Evolutionary conservation across 805 yeast species (phyloP), one percentile per base, ranked within the genome.

Genomic region (Scheffersomyces coipomensis): DNA sequence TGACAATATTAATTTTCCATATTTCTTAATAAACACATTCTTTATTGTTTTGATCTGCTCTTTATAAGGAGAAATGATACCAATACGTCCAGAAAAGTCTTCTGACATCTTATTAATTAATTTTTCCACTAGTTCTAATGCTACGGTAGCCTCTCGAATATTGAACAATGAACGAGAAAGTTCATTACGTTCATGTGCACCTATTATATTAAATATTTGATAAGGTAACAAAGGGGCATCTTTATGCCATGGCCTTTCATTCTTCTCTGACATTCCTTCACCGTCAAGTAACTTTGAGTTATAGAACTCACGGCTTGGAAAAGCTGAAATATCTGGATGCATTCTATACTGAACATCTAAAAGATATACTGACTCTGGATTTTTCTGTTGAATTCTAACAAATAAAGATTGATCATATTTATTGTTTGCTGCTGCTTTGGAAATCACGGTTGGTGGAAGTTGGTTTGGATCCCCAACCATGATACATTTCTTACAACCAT

Each of bases 401-500:
- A 93, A 93, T 54, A 93, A 69, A 56, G 95, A 85, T 60, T 91
- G 96, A 47, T 91, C 96, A 55, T 93, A 93, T 31, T 79, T 78
- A 50, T 72, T 77, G 4, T 78, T 69, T 1, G 95, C 83, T 1
- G 99, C 98, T 11, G 80, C 83, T 50, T 85, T 89, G 0, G 97
- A 91, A 15, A 93, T 64, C 9, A 91, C 98, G 0, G 99, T 91
- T 0, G 99, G 99, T 0, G 99, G 99, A 46, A 93, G 73, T 65
- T 93, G 99, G 58, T 93, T 90, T 2, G 98, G 98, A 66, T 93
- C 99, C 59, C 99, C 99, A 33, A 93, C 99, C 95, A 93, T 85
- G 35, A 93, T 84, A 66, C 98, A 91, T 39, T 81, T 79, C 43
- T 75, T 81, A 52, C 95, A 86, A 1, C 98, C 98, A 58, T 90